Evolutionary conservation across 2,329 filamentous ascomycete species (phyloP).

Genomic region (Magnaporthales sp.): DNA sequence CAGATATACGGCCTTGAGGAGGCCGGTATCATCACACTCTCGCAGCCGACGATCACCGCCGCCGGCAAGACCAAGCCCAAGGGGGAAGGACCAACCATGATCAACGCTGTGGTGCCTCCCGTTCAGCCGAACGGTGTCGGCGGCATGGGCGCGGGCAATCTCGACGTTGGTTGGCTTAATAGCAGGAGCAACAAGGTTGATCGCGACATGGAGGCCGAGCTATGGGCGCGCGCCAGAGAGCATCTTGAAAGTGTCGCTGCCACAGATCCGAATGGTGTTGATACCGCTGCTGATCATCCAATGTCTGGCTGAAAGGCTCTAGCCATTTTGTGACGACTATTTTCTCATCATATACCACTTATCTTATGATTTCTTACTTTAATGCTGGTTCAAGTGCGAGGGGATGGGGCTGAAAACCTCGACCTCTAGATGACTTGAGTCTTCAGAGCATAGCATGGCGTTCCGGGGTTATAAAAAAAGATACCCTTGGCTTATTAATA

Average conservation of each 20-base stretch:
- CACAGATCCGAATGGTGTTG: neutral
- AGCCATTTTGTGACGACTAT: neutral
- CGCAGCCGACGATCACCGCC: constrained; percentile 16
- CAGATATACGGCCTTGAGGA: constrained; percentile 77
- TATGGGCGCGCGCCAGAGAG: constrained; percentile 56
- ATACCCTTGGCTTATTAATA: neutral
- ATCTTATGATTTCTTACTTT: neutral
- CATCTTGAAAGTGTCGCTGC: constrained; percentile 33
- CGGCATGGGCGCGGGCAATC: constrained; percentile 36
- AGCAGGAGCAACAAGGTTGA: constrained; percentile 75
- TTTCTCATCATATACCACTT: neutral
- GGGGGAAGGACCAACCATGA: constrained; percentile 8
- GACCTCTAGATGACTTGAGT: neutral
- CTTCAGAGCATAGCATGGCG: neutral
- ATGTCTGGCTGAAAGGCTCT: neutral
- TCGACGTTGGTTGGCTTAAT: constrained; percentile 88
- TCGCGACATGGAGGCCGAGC: constrained; percentile 73
- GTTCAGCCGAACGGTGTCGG: constrained; percentile 47
- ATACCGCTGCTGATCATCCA: neutral
- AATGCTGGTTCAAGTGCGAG: neutral
- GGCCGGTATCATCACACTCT: constrained; percentile 59
- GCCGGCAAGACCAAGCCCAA: constrained; percentile 14
- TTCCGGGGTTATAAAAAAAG: neutral
- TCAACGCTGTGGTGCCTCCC: constrained; percentile 12
- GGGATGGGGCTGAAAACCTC: neutral